Conservation (phyloP, 1,284 basidiomycete genomes). For the Bjerkandera adusta region DNA sequence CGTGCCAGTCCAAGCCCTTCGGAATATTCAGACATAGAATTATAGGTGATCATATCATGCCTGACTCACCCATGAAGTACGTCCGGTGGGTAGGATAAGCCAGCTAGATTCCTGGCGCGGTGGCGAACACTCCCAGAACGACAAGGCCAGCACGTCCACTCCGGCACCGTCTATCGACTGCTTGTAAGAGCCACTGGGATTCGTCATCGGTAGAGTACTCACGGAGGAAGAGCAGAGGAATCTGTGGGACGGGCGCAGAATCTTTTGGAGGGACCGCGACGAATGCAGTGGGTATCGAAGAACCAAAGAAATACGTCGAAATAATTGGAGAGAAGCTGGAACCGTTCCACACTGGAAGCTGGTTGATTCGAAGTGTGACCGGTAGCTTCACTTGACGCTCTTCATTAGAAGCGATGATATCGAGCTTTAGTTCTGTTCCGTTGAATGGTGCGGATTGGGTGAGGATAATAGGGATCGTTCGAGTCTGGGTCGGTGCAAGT, state of each 20-base stretch:
- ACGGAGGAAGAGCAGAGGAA: slow-evolving; percentile 75
- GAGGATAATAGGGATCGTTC: slow-evolving; percentile 51
- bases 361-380: slow-evolving; percentile 42
- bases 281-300: slow-evolving; percentile 56
- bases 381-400: slow-evolving; percentile 35
- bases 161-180: slow-evolving; percentile 69
- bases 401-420: slow-evolving; percentile 20
- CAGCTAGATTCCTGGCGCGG: slow-evolving; percentile 58
- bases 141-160: slow-evolving; percentile 54
- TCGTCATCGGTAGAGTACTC: slow-evolving; percentile 25
- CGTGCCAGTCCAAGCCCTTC: slow-evolving; percentile 86
- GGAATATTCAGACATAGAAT: background rate
- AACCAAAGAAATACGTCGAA: slow-evolving; percentile 58
- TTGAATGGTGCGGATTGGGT: slow-evolving; percentile 32
- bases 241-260: slow-evolving; percentile 23
- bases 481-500: slow-evolving; percentile 60
- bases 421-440: slow-evolving; percentile 33
- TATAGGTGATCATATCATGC: background rate
- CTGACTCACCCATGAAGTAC: slow-evolving; percentile 66
- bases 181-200: background rate
- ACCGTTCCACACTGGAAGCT: slow-evolving; percentile 40
- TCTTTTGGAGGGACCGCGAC: slow-evolving; percentile 50
- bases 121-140: slow-evolving; percentile 62
- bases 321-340: slow-evolving; percentile 36
- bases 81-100: slow-evolving; percentile 71